Evolutionary conservation across 345 rosid genomes (phyloP).

Genomic region (Eucalyptus rudis): DNA sequence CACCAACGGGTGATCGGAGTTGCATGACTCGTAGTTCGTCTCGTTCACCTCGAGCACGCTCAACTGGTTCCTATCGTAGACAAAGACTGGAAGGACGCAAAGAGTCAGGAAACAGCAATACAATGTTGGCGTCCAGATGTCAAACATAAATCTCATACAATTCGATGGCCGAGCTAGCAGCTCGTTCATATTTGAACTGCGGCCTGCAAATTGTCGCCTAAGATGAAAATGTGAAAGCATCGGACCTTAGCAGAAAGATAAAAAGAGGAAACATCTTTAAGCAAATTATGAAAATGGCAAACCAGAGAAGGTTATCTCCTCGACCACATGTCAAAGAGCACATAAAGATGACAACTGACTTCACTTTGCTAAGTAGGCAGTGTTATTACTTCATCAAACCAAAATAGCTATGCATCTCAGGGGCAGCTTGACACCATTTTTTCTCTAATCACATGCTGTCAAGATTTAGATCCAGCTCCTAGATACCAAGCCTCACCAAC

Average conservation of each 20-base stretch:
- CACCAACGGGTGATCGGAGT: slow-evolving; percentile 46
- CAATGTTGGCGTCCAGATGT: not conserved
- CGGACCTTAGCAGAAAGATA: not conserved
- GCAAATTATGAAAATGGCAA: not conserved
- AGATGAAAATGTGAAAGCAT: not conserved
- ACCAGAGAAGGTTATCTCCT: not conserved
- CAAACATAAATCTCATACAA: not conserved
- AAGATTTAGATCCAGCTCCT: not conserved
- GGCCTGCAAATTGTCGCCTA: not conserved
- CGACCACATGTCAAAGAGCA: not conserved
- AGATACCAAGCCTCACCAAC: not conserved
- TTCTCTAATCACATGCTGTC: not conserved
- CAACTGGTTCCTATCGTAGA: slow-evolving; percentile 84
- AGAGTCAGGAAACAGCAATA: not conserved
- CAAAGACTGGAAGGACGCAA: slow-evolving; percentile 39
- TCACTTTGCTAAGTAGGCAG: not conserved
- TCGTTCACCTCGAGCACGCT: slow-evolving; percentile 83
- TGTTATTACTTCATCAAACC: not conserved
- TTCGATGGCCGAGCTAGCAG: not conserved
- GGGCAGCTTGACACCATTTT: not conserved
- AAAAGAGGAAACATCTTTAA: not conserved
- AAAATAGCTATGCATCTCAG: not conserved
- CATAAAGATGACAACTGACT: not conserved
- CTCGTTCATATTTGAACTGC: not conserved
- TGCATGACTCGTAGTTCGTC: slow-evolving; percentile 62